Conservation (phyloP, 371 early-diverging fungal genomes). For the Apophysomyces ossiformis region DNA sequence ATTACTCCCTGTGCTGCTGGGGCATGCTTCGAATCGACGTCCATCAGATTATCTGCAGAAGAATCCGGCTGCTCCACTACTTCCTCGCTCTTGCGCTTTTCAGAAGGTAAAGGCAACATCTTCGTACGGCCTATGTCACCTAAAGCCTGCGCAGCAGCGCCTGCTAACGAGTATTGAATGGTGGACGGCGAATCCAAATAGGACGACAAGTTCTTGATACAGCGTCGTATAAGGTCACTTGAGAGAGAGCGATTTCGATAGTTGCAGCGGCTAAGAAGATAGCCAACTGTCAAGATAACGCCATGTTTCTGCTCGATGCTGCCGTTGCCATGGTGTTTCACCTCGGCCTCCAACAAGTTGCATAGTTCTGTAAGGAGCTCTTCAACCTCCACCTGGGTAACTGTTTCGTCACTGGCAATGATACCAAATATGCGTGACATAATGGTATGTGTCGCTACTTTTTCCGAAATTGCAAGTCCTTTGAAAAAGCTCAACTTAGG, state of each 20-base stretch:
- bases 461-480: constrained; percentile 63
- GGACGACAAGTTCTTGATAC: constrained; percentile 42
- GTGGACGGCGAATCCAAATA: constrained; percentile 49
- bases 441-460: constrained; percentile 64
- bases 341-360: constrained; percentile 34
- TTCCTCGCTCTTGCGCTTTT: constrained; percentile 14
- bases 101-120: neutral
- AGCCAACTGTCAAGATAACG: constrained; percentile 71
- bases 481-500: constrained; percentile 66
- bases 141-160: constrained; percentile 63
- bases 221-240: constrained; percentile 35
- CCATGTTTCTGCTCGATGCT: constrained; percentile 69
- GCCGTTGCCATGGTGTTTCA: constrained; percentile 25
- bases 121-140: constrained; percentile 73
- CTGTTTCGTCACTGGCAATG: constrained; percentile 59
- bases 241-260: constrained; percentile 63
- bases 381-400: constrained; percentile 45
- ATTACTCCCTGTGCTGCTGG: constrained; percentile 30
- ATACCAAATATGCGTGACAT: constrained; percentile 81
- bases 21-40: constrained; percentile 31
- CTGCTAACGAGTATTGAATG: constrained; percentile 48
- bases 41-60: constrained; percentile 17
- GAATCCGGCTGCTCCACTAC: constrained; percentile 12
- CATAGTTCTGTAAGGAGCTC: constrained; percentile 50
- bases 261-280: constrained; percentile 61